Evolutionary conservation across 768 basidiomycete species (phyloP).

Genomic region (Auricularia auricula-judae): DNA sequence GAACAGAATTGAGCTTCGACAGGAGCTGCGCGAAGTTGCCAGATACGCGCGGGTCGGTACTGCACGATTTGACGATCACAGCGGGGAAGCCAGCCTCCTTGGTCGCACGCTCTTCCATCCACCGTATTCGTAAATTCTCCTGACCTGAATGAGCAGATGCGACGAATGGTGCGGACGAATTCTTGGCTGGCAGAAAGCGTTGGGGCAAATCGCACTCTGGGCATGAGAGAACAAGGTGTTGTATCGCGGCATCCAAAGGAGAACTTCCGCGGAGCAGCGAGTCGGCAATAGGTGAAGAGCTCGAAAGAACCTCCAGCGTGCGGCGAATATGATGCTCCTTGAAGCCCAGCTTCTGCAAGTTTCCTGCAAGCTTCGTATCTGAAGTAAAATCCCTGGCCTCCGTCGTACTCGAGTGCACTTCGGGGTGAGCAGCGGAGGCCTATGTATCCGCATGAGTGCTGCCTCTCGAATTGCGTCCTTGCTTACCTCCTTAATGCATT

Average conservation of each 20-base stretch:
- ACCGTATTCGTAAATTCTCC: constrained; percentile 57
- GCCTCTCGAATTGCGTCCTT: not conserved
- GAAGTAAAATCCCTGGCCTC: constrained; percentile 20
- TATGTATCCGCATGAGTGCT: constrained; percentile 12
- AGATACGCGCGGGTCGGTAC: constrained; percentile 24
- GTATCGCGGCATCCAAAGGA: constrained; percentile 68
- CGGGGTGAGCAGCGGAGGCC: constrained; percentile 43
- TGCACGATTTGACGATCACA: constrained; percentile 50
- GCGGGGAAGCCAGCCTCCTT: constrained; percentile 80
- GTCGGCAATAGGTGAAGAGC: constrained; percentile 45
- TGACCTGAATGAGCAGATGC: constrained; percentile 51
- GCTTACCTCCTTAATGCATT: constrained; percentile 62
- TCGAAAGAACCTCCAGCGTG: constrained; percentile 44
- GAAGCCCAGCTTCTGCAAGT: constrained; percentile 63
- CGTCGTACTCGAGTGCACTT: constrained; percentile 16
- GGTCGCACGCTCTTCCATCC: constrained; percentile 69
- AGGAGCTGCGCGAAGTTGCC: constrained; percentile 47
- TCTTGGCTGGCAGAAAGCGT: constrained; percentile 52
- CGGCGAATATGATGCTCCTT: constrained; percentile 38
- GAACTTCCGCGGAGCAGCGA: constrained; percentile 48
- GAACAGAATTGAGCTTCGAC: constrained; percentile 38
- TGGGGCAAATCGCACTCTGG: constrained; percentile 83
- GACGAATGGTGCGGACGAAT: constrained; percentile 61
- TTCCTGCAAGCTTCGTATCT: constrained; percentile 32
- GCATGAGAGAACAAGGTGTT: constrained; percentile 71